Base-by-base conservation (phyloP, 2,329 filamentous ascomycete genomes). In the Tolypocladium sp. region DNA sequence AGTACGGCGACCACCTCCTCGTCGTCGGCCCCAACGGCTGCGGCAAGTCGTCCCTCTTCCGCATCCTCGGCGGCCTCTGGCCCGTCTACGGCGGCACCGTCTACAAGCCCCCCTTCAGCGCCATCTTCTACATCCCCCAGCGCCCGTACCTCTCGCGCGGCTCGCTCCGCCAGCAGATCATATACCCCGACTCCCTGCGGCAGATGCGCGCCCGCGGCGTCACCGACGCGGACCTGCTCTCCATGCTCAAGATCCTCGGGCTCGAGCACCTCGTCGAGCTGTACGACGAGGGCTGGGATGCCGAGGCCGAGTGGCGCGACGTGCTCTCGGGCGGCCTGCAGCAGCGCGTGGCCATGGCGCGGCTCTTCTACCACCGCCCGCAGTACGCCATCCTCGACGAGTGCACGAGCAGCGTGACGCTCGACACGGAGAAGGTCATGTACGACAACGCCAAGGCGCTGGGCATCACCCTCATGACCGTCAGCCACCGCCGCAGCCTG, bases 101-200 rank as follows among this genome's bases (percentile, higher is more conserved):
- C 25, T 83, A 91, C 68, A 97, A 97, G 73, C 94, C 94, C 1
- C 87, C 90, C 2, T 94, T 93, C 68, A 86, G 90, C 65, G 89
- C 94, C 70, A 97, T 99, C 70, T 99, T 97, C 76, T 99, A 99
- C 76, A 95, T 99, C 64, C 94, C 94, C 0, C 94, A 99, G 70
- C 86, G 94, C 2, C 94, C 94, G 0, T 99, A 99, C 70, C 82
- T 99, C 2, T 94, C 90, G 17, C 86, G 91, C 57, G 94, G 94
- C 27, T 92, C 90, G 2, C 83, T 99, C n/a, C 87, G 94, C 44
- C 92, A 97, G 72, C 94, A 99, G 69, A 92, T 99, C 66, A 96
- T 94, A 61, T 99, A 99, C 74, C 94, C 94, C 0, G 94, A 99
- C 73, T 89, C 86, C 10, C 74, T 96, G 22, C 87, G 90, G 57